Evolutionary conservation across 768 basidiomycete species (phyloP).

Genomic region (Pisolithus tinctorius): DNA sequence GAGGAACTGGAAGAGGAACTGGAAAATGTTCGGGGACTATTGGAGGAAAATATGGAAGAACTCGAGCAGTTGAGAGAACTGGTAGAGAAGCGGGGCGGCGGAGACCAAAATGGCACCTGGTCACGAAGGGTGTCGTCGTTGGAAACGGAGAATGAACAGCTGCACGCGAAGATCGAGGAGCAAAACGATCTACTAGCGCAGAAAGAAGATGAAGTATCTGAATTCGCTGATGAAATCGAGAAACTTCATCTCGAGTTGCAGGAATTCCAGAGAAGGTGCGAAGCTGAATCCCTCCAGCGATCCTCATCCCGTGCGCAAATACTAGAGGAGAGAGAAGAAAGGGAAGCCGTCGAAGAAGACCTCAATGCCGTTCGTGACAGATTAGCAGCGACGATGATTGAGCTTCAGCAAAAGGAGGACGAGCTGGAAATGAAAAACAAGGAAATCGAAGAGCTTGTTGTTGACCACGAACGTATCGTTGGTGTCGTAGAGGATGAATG

Average conservation of each 20-base stretch:
- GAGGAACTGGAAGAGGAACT: constrained; percentile 68
- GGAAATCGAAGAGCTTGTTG: constrained; percentile 74
- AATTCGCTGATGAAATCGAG: constrained; percentile 60
- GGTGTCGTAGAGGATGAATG: constrained; percentile 76
- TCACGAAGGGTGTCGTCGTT: constrained; percentile 50
- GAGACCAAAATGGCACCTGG: constrained; percentile 36
- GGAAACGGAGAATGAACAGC: constrained; percentile 56
- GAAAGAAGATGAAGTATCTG: constrained; percentile 67
- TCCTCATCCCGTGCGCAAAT: constrained; percentile 68
- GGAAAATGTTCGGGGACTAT: constrained; percentile 57
- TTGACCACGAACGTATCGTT: constrained; percentile 67
- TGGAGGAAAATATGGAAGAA: constrained; percentile 82
- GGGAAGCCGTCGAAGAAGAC: constrained; percentile 75
- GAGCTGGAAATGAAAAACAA: constrained; percentile 73
- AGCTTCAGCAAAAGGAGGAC: constrained; percentile 81
- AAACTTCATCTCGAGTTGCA: constrained; percentile 61
- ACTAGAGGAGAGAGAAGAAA: constrained; percentile 64
- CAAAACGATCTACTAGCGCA: constrained; percentile 48
- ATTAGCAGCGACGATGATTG: constrained; percentile 73
- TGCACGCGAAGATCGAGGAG: constrained; percentile 51
- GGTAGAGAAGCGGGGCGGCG: constrained; percentile 47
- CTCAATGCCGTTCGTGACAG: constrained; percentile 69
- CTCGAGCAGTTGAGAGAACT: constrained; percentile 66
- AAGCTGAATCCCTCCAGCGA: constrained; percentile 61
- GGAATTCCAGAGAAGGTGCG: constrained; percentile 51